A percentile compares a stretch with the other conserved stretches of the same genome.
These are phyloP conservation scores for Xylaria sp. DNA, from an alignment of 2,329 filamentous ascomycete genomes.

Conservation along the genomic window DNA sequence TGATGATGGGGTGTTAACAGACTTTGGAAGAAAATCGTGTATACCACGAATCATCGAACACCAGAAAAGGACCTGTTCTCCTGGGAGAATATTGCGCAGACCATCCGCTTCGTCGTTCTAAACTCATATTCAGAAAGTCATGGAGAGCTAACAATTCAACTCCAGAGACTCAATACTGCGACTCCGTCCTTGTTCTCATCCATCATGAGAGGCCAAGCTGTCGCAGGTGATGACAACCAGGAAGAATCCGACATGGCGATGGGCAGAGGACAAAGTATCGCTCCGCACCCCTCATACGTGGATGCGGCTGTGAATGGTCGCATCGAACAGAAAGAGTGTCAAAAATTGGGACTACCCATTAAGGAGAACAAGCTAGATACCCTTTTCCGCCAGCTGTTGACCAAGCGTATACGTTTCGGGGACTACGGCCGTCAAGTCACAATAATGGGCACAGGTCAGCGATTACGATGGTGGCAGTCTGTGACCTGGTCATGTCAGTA, in stretches of 20 bases:
- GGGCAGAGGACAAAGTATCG: too few species aligned
- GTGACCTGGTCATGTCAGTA: not conserved
- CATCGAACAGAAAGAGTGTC: not conserved
- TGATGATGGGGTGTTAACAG: not conserved
- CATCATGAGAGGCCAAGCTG: too few species aligned
- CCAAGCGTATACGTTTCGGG: not conserved
- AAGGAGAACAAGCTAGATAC: not conserved
- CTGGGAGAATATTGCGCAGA: not conserved
- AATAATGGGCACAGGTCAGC: not conserved
- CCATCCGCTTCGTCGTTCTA: not conserved
- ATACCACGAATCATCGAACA: not conserved
- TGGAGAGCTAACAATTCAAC: not conserved
- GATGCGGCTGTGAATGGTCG: too few species aligned
- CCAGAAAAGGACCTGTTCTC: not conserved
- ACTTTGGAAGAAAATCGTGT: not conserved
- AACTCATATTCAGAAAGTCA: not conserved
- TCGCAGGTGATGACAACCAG: not conserved
- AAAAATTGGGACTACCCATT: not conserved
- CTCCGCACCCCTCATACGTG: too few species aligned
- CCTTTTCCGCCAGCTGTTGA: not conserved
- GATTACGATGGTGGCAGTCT: not conserved
- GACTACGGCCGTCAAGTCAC: not conserved
- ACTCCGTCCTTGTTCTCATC: not conserved
- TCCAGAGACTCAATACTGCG: not conserved
- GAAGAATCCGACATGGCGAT: not conserved